These are phyloP conservation scores for Cystobasidiaceae sp. DNA, from an alignment of 1,284 basidiomycete species.

Conservation along the genomic window DNA sequence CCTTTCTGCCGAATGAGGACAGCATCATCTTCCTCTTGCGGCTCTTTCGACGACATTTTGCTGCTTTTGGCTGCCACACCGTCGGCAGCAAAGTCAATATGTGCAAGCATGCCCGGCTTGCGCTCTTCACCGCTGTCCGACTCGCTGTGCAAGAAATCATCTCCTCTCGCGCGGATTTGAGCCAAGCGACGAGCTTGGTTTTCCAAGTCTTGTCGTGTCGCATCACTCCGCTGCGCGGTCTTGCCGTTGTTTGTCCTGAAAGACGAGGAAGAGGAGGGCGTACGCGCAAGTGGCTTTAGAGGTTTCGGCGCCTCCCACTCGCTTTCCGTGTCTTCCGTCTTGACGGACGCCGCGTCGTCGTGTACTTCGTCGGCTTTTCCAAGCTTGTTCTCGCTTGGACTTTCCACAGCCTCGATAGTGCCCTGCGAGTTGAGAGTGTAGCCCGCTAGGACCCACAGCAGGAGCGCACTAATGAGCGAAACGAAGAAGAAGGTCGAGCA, in stretches of 20 bases:
- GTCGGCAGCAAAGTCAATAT: not conserved
- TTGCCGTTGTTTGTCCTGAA: too few relatives aligned
- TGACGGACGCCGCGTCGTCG: not conserved
- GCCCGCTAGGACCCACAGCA: conserved; percentile 22
- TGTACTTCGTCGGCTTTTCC: not conserved
- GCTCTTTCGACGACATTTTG: not conserved
- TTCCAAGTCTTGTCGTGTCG: not conserved
- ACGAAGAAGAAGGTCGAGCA: conserved; percentile 26
- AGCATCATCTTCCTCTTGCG: too few relatives aligned
- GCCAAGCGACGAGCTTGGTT: conserved; percentile 1
- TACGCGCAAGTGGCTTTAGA: too few relatives aligned
- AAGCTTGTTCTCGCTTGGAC: not conserved
- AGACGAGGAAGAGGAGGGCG: too few relatives aligned
- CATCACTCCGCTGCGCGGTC: too few relatives aligned
- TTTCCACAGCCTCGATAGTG: too few relatives aligned
- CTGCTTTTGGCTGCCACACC: not conserved
- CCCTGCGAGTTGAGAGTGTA: not conserved
- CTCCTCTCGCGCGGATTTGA: not conserved
- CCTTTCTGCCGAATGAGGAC: not conserved
- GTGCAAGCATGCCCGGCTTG: not conserved
- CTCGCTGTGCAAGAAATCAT: not conserved
- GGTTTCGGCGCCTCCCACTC: not conserved
- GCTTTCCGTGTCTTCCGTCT: not conserved
- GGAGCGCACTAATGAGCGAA: conserved; percentile 14
- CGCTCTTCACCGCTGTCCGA: not conserved